Conservation (phyloP, 768 basidiomycete species). For the Roridomyces roridus region DNA sequence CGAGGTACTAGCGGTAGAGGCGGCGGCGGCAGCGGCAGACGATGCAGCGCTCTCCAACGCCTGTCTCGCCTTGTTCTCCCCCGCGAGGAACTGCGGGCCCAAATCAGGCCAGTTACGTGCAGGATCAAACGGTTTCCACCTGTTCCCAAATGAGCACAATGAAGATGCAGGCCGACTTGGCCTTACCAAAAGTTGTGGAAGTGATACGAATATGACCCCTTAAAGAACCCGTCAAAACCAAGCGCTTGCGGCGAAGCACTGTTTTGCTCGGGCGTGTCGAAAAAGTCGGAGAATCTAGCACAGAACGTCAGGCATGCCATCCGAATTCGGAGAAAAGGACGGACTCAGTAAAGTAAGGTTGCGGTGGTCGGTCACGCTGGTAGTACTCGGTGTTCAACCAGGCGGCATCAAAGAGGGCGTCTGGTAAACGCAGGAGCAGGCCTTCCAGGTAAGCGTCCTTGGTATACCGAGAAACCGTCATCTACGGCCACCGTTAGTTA, state of each 20-base stretch:
- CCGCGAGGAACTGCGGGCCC: conserved; percentile 74
- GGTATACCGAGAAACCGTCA: conserved; percentile 87
- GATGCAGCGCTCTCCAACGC: conserved; percentile 38
- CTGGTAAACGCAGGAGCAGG: conserved; percentile 80
- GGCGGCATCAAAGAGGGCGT: conserved; percentile 92
- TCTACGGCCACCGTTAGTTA: conserved; percentile 32
- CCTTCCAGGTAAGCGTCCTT: conserved; percentile 83
- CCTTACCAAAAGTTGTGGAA: conserved; percentile 91
- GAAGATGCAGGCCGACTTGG: no score
- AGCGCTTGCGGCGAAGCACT: conserved; percentile 83
- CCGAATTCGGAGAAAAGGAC: conserved; percentile 26
- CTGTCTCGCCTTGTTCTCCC: conserved; percentile 70
- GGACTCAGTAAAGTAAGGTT: conserved; percentile 89
- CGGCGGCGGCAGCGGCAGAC: no score
- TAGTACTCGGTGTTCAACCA: conserved; percentile 93
- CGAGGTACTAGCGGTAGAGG: no score
- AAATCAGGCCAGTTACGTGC: conserved; percentile 91
- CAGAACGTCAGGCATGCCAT: conserved; percentile 1
- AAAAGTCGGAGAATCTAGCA: conserved; percentile 80
- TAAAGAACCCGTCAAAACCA: conserved; percentile 92
- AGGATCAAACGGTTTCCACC: conserved; percentile 95
- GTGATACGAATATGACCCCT: conserved; percentile 91
- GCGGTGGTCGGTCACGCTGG: conserved; percentile 89
- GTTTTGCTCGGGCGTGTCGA: conserved; percentile 71
- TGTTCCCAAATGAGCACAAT: conserved; percentile 33